Evolutionary conservation across 768 basidiomycete species (phyloP), one percentile per base, ranked within the genome.

Genomic region (Pisolithus orientalis): DNA sequence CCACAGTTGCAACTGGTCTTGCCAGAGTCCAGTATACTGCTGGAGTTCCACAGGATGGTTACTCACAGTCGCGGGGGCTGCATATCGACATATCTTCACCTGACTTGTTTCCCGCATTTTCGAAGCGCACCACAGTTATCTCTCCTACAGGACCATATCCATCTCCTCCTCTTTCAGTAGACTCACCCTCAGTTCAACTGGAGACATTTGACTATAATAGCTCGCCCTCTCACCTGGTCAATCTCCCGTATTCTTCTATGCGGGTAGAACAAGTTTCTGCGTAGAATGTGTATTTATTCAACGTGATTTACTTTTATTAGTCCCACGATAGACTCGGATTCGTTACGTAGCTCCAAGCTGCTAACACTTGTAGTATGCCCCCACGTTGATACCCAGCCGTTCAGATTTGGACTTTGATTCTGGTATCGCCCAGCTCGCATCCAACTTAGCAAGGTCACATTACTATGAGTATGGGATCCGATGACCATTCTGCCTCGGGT

Each of bases 101-200:
- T 17, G 56, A 54, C 27, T 29, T 57, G 38, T 53, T 58, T 21
- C 55, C 57, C 21, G 52, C 55, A 24, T 62, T 65, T 21, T 57
- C 54, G 25, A 63, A 70, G 53, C 63, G 66, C 27, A 39, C 48
- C 6, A 57, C 53, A 32, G 51, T 55, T 31, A 56, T 51, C 34
- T 67, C 66, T 42, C 71, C 72, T 6, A 60, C 60, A n/a, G 70
- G 71, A 32, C 68, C 74, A 14, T 80, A 80, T 61, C 79, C 79
- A 17, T 78, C 78, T 0, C 79, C 77, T 2, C 79, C 78, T 47
- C 69, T 67, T 17, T 60, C 63, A 44, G 53, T 61, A 50, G 58
- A 59, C 59, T 62, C 65, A 4, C 68, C 66, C 1, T 53, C 52
- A 40, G 52, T 46, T 0, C 54, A 62, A 16, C 51, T 28, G 10